Base-by-base conservation (phyloP, 208 protist genomes). In the Strigomonas culicis region DNA sequence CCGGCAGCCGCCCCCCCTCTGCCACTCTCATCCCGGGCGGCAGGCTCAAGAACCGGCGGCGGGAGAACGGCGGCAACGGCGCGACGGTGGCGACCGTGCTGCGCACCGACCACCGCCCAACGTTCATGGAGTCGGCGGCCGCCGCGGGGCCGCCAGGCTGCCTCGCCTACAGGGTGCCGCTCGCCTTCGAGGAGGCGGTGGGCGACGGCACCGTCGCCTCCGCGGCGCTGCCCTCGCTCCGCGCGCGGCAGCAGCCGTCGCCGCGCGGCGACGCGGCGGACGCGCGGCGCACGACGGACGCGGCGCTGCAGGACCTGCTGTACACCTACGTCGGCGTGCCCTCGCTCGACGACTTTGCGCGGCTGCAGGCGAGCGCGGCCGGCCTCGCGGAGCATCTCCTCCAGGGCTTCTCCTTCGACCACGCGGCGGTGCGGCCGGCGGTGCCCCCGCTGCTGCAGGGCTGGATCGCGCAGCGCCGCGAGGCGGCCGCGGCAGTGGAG, bases 251-350 rank as follows among this genome's bases (percentile, higher is more conserved):
- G 55, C n/a, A 30, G 15, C 3, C 7, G 4, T 21, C 17, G 30
- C 22, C 22, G 21, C 17, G 24, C 15, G 30, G 24, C 19, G 25
- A 2, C 4, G 13, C 24, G 15, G 28, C 21, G 28, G 13, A 24
- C 1, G 36, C 34, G 30, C 53, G 28, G 24, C 64, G 52, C 41
- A 52, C 57, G 59, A 81, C 79, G 4, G 58, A 59, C 31, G 65
- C 59, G 21, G 61, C 85, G 11, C 63, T 89, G 13, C 72, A 89
- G 59, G 79, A 86, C 51, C 58, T 86, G 44, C 75, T 94, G 32
- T 71, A 65, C 70, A 84, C 84, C 30, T 90, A 87, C 63, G 84
- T 75, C 7, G 88, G 84, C 22, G 71, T 77, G n/a, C 47, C 52
- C 13, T 74, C 80, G 2, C 71, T 72, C 24, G 61, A 64, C 2